These are phyloP conservation scores for Solanum sparsipilum DNA, from an alignment of 257 asterid genomes.

Conservation along the genomic window DNA sequence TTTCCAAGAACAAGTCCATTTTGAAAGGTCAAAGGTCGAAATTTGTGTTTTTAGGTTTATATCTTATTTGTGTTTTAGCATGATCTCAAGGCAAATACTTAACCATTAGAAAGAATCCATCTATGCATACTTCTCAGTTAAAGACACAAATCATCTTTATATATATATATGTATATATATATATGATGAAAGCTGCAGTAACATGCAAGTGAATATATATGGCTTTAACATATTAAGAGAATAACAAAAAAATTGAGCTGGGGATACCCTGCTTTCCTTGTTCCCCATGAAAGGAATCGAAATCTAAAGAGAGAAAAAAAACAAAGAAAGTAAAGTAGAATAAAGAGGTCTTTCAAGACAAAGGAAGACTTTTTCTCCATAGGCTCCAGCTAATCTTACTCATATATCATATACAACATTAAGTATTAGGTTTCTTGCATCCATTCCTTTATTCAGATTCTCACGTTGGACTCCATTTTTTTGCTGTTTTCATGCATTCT, in stretches of 20 bases:
- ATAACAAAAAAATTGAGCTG: background rate
- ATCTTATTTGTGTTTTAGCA: background rate
- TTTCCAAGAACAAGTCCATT: background rate
- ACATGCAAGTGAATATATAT: slow-evolving; percentile 39
- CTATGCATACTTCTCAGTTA: background rate
- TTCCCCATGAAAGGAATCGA: slow-evolving; percentile 57
- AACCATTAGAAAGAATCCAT: background rate
- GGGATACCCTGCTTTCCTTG: slow-evolving; percentile 46
- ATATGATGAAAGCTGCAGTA: slow-evolving; percentile 4
- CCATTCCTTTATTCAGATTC: slow-evolving; percentile 52
- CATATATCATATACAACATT: slow-evolving; percentile 5
- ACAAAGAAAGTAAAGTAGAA: slow-evolving; percentile 2
- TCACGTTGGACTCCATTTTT: background rate
- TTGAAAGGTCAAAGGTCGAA: background rate
- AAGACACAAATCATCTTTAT: background rate
- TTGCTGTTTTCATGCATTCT: background rate
- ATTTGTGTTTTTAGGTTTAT: background rate
- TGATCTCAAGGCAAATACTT: background rate
- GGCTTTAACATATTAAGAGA: background rate
- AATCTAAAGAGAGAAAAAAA: background rate
- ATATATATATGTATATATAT: no score
- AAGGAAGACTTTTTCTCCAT: slow-evolving; percentile 46
- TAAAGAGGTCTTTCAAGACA: slow-evolving; percentile 27
- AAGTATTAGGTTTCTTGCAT: slow-evolving; percentile 9
- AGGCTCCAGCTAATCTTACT: slow-evolving; percentile 29